Evolutionary conservation across 208 protist genomes (phyloP).

Genomic region (Porcisia deanei): DNA sequence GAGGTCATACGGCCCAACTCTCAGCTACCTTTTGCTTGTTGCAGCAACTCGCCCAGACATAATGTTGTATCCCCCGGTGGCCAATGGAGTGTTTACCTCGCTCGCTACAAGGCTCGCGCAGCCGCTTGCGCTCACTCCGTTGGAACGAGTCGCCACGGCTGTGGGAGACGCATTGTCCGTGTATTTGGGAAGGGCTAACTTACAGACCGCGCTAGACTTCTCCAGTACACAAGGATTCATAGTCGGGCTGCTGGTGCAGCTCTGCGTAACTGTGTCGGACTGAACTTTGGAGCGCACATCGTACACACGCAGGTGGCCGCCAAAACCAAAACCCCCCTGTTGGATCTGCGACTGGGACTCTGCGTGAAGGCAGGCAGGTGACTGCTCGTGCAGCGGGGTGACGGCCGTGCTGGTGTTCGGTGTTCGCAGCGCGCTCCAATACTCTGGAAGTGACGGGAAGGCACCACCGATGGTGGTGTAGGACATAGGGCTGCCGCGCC

Average conservation of each 20-base stretch:
- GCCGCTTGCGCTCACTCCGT: conserved; percentile 9
- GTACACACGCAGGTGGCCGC: conserved; percentile 46
- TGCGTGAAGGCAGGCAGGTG: conserved; percentile 21
- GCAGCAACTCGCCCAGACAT: background rate
- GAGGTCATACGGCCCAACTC: background rate
- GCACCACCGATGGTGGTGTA: conserved; percentile 25
- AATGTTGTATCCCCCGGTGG: conserved; percentile 15
- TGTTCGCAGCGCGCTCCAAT: conserved; percentile 22
- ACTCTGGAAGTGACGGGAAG: conserved; percentile 37
- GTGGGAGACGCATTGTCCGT: conserved; percentile 12
- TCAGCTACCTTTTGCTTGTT: conserved; percentile 1
- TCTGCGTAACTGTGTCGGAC: conserved; percentile 20
- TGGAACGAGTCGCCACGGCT: background rate
- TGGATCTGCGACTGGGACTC: conserved; percentile 25
- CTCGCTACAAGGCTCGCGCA: conserved; percentile 31
- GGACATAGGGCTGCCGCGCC: conserved; percentile 20
- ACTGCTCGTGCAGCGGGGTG: conserved; percentile 11
- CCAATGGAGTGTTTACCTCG: conserved; percentile 30
- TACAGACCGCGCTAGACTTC: conserved; percentile 5
- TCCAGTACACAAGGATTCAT: conserved; percentile 19
- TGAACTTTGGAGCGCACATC: conserved; percentile 38
- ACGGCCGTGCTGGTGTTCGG: conserved; percentile 16
- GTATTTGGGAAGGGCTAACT: conserved; percentile 20
- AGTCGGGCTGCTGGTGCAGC: conserved; percentile 25
- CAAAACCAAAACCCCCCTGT: conserved; percentile 6